Evolutionary conservation across 1,284 basidiomycete genomes (phyloP).

Genomic region (Melampsora larici-populina): DNA sequence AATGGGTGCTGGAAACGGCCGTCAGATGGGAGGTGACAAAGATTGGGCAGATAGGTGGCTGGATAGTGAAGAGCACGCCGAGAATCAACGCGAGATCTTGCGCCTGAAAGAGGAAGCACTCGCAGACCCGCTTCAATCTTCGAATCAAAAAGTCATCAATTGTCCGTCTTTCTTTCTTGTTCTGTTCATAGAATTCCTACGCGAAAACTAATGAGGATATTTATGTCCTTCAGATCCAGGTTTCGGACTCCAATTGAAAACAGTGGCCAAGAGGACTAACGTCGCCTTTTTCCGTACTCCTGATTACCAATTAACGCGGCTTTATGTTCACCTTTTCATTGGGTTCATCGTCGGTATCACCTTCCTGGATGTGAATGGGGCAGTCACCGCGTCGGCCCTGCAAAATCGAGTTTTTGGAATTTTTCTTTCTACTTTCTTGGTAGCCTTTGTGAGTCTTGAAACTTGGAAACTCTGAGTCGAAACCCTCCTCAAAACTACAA

Average conservation of each 20-base stretch:
- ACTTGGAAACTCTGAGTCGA: slow-evolving; percentile 54
- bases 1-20: slow-evolving; percentile 71
- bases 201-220: slow-evolving; percentile 49
- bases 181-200: no score
- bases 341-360: slow-evolving; percentile 45
- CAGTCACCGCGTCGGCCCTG: slow-evolving; percentile 41
- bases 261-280: slow-evolving; percentile 71
- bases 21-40: slow-evolving; percentile 62
- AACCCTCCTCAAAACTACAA: slow-evolving; percentile 52
- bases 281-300: slow-evolving; percentile 67
- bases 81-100: slow-evolving; percentile 55
- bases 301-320: slow-evolving; percentile 51
- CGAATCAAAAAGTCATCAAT: no score
- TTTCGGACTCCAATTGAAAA: slow-evolving; percentile 73
- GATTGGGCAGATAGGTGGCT: slow-evolving; percentile 75
- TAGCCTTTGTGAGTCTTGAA: slow-evolving; percentile 44
- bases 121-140: no score
- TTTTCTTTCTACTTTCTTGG: slow-evolving; percentile 38
- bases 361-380: slow-evolving; percentile 45
- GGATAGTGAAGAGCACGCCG: slow-evolving; percentile 51
- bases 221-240: no score
- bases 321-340: slow-evolving; percentile 50
- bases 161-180: no score
- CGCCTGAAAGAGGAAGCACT: slow-evolving; percentile 35
- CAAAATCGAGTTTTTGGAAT: slow-evolving; percentile 46